Base-by-base conservation (phyloP, 805 yeast species). In the Soucietia sequanensis region DNA sequence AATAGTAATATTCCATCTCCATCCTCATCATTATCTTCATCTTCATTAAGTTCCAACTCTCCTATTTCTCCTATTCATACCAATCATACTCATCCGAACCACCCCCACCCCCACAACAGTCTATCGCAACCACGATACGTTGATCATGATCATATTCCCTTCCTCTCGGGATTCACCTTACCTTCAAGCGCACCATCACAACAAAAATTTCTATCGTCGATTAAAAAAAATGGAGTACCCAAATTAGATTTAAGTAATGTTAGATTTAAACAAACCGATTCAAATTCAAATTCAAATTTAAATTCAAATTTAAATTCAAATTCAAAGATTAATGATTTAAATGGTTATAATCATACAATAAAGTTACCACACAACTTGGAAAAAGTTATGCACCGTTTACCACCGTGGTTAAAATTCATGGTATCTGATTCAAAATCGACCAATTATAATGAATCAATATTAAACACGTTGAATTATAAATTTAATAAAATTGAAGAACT, bases 121-220 rank as follows among this genome's bases (percentile, higher is more conserved):
- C 10, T 21, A 7, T 21, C 23, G 7, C 10, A 7, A 10, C 7
- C 7, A 21, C 23, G 23, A 10, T 21, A 7, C 7, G 14, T 8
- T 14, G 31, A 29, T 10, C 12, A 27, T 9, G 31, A 29, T 11
- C 23, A 19, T 19, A 12, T 19, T 16, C 31, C 31, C 10, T 26
- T 26, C 24, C 47, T 70, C 16, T 58, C 71, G 1, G 72, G 74
- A 1, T 69, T 70, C 45, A 56, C 65, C 8, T 48, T 70, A 18
- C 76, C 76, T 4, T 54, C 68, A 4, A 59, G 65, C 3, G 58
- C 68, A 3, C 62, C 66, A 20, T 52, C 61, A 15, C 54, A 56
- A 30, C 59, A 54, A 30, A 62, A 58, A 42, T 59, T 67, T 33
- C 49, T 67, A 13, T 53, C 60, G 28, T 54, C 65, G 0, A 58